phyloP scores from a whole-genome alignment of 2,329 filamentous ascomycete genomes.

The Phialophora verrucosa region DNA sequence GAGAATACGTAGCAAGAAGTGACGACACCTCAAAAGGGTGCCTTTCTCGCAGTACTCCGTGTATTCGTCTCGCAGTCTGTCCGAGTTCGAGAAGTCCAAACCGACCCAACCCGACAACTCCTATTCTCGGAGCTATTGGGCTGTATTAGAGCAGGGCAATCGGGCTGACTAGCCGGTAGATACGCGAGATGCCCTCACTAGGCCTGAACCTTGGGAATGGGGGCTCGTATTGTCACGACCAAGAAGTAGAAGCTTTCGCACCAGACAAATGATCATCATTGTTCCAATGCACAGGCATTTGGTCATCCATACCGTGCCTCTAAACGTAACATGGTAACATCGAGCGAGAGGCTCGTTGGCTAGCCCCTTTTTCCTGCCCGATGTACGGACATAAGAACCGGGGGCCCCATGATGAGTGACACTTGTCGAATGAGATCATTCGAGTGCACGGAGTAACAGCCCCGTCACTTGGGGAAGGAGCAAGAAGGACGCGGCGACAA shows the following conservation, averaged over 20 bases:
- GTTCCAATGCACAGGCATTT: no score
- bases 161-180: background rate
- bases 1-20: background rate
- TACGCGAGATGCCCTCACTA: background rate
- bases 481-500: background rate
- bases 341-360: background rate
- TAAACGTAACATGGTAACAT: background rate
- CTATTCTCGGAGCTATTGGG: background rate
- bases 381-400: background rate
- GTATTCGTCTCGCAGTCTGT: background rate
- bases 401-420: background rate
- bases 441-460: no score
- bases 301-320: background rate
- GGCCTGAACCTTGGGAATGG: background rate
- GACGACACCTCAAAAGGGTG: background rate
- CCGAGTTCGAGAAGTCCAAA: background rate
- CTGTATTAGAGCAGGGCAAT: background rate
- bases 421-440: background rate
- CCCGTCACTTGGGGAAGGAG: background rate
- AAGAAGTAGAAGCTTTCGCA: background rate
- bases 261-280: no score
- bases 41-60: background rate
- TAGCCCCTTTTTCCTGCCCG: background rate
- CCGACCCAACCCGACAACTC: background rate
- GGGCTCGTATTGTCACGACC: background rate